Evolutionary conservation across 75 land plant genomes (phyloP).

Genomic region (Cunninghamia lanceolata): DNA sequence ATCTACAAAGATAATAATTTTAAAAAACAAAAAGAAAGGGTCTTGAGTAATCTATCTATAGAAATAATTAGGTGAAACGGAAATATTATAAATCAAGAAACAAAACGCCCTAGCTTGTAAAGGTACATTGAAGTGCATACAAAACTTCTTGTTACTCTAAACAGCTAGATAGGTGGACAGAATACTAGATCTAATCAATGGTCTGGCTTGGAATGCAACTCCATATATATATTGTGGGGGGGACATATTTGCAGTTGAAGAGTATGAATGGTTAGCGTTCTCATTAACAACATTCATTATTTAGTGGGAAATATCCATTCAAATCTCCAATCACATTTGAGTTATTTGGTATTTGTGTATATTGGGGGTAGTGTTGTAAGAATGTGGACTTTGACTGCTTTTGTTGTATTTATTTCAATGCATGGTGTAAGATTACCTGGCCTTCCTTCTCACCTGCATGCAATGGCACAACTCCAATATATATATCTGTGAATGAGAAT

Average conservation of each 20-base stretch:
- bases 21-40: too few relatives aligned
- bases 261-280: neutral
- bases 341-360: neutral
- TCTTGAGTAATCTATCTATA: too few relatives aligned
- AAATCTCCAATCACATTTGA: neutral
- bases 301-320: neutral
- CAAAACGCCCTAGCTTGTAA: too few relatives aligned
- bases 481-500: neutral
- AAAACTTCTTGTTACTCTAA: too few relatives aligned
- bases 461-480: neutral
- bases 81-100: too few relatives aligned
- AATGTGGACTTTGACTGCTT: neutral
- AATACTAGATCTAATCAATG: too few relatives aligned
- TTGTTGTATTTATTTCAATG: neutral
- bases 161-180: neutral
- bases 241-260: neutral
- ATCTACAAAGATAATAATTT: too few relatives aligned
- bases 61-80: too few relatives aligned
- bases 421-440: neutral
- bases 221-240: neutral
- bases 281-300: neutral
- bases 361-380: neutral
- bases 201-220: neutral
- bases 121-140: too few relatives aligned
- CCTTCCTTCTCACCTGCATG: neutral